A percentile compares a stretch with the other conserved stretches of the same genome.
Conservation (phyloP, 768 basidiomycete species). For the Collybia sordida region DNA sequence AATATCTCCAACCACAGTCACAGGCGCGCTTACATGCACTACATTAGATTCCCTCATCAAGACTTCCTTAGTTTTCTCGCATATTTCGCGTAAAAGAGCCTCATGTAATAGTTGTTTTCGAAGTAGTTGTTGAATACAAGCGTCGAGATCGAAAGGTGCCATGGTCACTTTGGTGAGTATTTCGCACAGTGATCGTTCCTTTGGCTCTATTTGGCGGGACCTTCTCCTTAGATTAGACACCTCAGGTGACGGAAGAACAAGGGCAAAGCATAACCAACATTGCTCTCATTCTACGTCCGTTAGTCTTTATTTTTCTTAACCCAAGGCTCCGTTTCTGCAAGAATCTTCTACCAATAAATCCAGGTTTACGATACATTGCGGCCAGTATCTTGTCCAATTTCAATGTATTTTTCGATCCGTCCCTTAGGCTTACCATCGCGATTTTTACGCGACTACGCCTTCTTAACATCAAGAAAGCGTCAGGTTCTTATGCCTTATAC, state of each 20-base stretch:
- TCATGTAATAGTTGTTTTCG: slow-evolving; percentile 94
- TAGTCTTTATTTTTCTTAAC: slow-evolving; percentile 14
- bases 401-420: slow-evolving; percentile 12
- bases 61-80: slow-evolving; percentile 99
- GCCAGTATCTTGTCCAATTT: slow-evolving; percentile 3
- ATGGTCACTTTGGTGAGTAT: slow-evolving; percentile 28
- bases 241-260: too few relatives aligned
- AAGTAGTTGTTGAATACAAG: slow-evolving; percentile 88
- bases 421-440: slow-evolving; percentile 29
- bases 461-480: not conserved
- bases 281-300: slow-evolving; percentile 5
- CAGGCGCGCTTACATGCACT: slow-evolving; percentile 93
- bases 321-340: slow-evolving; percentile 13
- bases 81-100: slow-evolving; percentile 94
- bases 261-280: too few relatives aligned
- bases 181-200: slow-evolving; percentile 25
- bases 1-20: slow-evolving; percentile 98
- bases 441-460: slow-evolving; percentile 27
- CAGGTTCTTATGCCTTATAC: not conserved
- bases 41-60: slow-evolving; percentile 99
- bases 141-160: slow-evolving; percentile 92
- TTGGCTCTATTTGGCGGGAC: slow-evolving; percentile 36
- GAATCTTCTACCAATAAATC: not conserved
- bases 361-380: too few relatives aligned
- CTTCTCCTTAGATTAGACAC: slow-evolving; percentile 4